Conservation (phyloP, 139 green algal species). For the Micractinium conductrix region DNA sequence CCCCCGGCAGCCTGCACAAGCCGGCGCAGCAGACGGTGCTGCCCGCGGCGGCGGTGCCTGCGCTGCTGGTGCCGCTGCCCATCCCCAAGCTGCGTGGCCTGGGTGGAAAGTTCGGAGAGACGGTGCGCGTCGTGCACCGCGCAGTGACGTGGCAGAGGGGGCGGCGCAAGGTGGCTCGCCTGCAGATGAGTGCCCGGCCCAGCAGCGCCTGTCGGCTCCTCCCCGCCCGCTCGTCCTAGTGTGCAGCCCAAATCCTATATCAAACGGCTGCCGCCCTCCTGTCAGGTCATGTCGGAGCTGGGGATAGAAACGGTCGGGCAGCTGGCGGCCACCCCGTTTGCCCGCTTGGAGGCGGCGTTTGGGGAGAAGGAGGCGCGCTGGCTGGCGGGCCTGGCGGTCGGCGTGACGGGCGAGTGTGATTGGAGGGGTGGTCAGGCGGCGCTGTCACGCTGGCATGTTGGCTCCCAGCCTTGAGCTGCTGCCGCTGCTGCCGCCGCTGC, state of each 20-base stretch:
- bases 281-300: slow-evolving; percentile 37
- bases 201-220: no score
- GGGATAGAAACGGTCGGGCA: slow-evolving; percentile 69
- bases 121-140: slow-evolving; percentile 36
- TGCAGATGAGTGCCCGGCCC: no score
- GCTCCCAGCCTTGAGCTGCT: no score
- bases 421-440: no score
- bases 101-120: slow-evolving; percentile 80
- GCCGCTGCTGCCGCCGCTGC: no score
- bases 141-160: not conserved
- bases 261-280: no score
- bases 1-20: slow-evolving; percentile 81
- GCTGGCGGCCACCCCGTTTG: slow-evolving; percentile 63
- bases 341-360: slow-evolving; percentile 56
- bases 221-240: no score
- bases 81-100: slow-evolving; percentile 71
- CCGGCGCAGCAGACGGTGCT: slow-evolving; percentile 86
- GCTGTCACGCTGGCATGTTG: no score
- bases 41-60: slow-evolving; percentile 53
- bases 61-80: slow-evolving; percentile 71
- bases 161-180: no score
- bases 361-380: slow-evolving; percentile 55
- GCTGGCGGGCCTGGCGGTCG: slow-evolving; percentile 60
- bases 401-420: slow-evolving; percentile 39
- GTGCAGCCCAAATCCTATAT: no score